These are phyloP conservation scores for Sordariomycetes sp. DNA, from an alignment of 2,329 filamentous ascomycete species.

Conservation along the genomic window DNA sequence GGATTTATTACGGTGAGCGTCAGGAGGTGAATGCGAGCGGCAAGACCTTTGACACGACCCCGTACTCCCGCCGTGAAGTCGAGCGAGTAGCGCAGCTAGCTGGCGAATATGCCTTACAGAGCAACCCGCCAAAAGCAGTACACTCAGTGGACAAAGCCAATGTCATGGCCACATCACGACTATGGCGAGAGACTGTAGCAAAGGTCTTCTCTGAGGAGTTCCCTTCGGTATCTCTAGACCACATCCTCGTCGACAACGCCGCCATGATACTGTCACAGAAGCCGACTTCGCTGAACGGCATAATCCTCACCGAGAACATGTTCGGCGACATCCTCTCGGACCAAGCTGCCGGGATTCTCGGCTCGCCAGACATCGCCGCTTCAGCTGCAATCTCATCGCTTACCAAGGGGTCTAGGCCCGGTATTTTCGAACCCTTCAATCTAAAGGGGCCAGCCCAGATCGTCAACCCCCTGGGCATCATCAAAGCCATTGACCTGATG, in stretches of 20 bases:
- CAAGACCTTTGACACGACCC: slow-evolving; percentile 59
- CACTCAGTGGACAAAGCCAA: slow-evolving; percentile 15
- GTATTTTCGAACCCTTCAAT: slow-evolving; percentile 9
- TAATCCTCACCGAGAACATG: slow-evolving; percentile 14
- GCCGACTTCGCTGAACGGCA: slow-evolving; percentile 11
- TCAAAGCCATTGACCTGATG: slow-evolving; percentile 7
- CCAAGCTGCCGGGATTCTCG: slow-evolving; percentile 10
- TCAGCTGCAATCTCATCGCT: slow-evolving; percentile 6
- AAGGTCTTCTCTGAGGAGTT: slow-evolving; percentile 10
- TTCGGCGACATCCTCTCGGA: slow-evolving; percentile 17
- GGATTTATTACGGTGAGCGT: slow-evolving; percentile 69
- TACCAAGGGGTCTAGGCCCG: neutral
- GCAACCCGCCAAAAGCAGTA: slow-evolving; percentile 43
- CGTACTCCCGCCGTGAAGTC: slow-evolving; percentile 61
- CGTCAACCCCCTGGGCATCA: slow-evolving; percentile 5
- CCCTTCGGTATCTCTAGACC: slow-evolving; percentile 8
- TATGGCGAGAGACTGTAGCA: slow-evolving; percentile 12
- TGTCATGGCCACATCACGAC: slow-evolving; percentile 11
- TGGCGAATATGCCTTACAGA: slow-evolving; percentile 49
- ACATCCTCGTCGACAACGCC: slow-evolving; percentile 13
- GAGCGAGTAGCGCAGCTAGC: slow-evolving; percentile 62
- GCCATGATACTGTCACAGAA: slow-evolving; percentile 10
- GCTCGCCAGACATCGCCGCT: slow-evolving; percentile 5
- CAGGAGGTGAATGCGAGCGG: slow-evolving; percentile 37
- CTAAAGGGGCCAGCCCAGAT: neutral